Conservation (phyloP, 2,329 filamentous ascomycete genomes). For the Claviceps spartinae region DNA sequence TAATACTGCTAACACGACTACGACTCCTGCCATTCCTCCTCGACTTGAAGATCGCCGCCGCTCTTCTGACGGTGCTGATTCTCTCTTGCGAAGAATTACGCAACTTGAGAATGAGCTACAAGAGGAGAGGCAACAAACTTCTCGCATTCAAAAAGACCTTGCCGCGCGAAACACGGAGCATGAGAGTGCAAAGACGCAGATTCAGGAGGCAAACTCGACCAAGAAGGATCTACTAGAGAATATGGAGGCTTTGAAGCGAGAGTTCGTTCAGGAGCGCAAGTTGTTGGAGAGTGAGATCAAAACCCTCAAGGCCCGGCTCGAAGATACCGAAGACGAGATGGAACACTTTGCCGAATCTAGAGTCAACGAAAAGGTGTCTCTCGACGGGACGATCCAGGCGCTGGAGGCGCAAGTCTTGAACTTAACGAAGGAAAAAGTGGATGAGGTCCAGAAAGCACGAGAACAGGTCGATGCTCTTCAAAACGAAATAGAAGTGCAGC, state of each 20-base stretch:
- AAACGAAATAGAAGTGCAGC: conserved; percentile 44
- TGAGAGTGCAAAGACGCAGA: conserved; percentile 49
- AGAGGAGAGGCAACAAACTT: conserved; percentile 55
- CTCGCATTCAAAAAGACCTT: conserved; percentile 57
- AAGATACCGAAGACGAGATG: conserved; percentile 85
- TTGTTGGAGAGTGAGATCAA: conserved; percentile 71
- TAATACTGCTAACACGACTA: neutral
- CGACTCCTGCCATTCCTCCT: neutral
- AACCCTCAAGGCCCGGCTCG: conserved; percentile 59
- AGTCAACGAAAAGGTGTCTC: conserved; percentile 63
- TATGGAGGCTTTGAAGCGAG: conserved; percentile 79
- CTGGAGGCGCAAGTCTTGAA: conserved; percentile 61
- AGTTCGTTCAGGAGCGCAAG: conserved; percentile 75
- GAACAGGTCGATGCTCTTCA: conserved; percentile 50
- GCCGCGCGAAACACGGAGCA: conserved; percentile 41
- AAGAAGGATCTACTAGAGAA: conserved; percentile 92
- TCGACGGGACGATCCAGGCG: conserved; percentile 53
- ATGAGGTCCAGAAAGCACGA: conserved; percentile 43
- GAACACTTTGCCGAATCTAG: conserved; percentile 71
- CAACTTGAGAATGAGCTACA: conserved; percentile 68
- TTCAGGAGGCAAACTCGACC: conserved; percentile 79
- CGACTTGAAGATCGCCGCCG: conserved; percentile 30
- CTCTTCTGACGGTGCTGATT: conserved; percentile 34
- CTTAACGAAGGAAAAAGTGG: conserved; percentile 41
- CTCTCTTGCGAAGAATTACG: conserved; percentile 33